Conservation (phyloP, 768 basidiomycete species). For the Porpolomopsis calyptriformis region DNA sequence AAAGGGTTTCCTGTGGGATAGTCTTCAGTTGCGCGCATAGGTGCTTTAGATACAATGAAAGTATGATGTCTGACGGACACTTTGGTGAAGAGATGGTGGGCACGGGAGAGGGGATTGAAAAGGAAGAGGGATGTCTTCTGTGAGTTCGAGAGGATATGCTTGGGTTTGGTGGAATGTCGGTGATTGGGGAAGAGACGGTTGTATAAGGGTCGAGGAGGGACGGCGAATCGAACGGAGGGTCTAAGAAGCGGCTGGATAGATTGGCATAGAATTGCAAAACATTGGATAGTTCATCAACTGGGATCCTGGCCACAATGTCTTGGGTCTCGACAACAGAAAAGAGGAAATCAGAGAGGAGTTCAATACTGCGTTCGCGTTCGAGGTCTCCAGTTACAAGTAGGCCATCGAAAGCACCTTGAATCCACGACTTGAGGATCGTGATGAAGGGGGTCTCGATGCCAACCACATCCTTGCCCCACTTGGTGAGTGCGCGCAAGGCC, state of each 20-base stretch:
- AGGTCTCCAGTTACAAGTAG: conserved; percentile 25
- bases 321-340: conserved; percentile 36
- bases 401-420: conserved; percentile 52
- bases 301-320: conserved; percentile 49
- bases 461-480: conserved; percentile 45
- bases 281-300: conserved; percentile 45
- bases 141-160: conserved; percentile 27
- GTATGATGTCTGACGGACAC: conserved; percentile 55
- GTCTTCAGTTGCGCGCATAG: conserved; percentile 51
- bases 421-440: conserved; percentile 51
- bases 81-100: conserved; percentile 22
- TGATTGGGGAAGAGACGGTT: conserved; percentile 25
- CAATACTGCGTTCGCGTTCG: conserved; percentile 57
- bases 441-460: conserved; percentile 56
- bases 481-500: conserved; percentile 55
- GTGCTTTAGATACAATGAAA: conserved; percentile 52
- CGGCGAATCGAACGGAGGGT: conserved; percentile 17
- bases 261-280: conserved; percentile 51
- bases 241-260: conserved; percentile 46
- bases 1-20: conserved; percentile 43
- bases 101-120: conserved; percentile 37
- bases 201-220: conserved; percentile 10
- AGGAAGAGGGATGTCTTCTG: conserved; percentile 50
- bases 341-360: conserved; percentile 49
- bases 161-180: conserved; percentile 22